Percentiles rank a stretch among this genome's conserved stretches.
phyloP scores from a whole-genome alignment of 768 basidiomycete genomes.

The Fibroporia radiculosa region DNA sequence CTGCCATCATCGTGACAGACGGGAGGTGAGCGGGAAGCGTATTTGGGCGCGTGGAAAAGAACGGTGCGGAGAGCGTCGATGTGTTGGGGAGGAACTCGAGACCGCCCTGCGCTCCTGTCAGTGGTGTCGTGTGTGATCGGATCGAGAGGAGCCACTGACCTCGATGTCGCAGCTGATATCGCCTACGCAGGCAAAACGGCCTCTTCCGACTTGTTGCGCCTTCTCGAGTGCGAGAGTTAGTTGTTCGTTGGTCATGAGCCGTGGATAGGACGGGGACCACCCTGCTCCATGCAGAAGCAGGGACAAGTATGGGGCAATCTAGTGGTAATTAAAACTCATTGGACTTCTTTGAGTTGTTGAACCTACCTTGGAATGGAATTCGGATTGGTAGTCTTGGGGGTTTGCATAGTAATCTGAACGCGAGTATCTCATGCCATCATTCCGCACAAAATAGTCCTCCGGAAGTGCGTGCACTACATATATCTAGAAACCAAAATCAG shows the following conservation, averaged over 20 bases:
- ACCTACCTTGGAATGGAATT: constrained; percentile 59
- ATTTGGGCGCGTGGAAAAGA: constrained; percentile 44
- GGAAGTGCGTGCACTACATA: constrained; percentile 71
- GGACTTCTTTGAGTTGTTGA: no score
- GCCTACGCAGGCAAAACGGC: constrained; percentile 64
- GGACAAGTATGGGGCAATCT: constrained; percentile 83
- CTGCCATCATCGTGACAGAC: constrained; percentile 72
- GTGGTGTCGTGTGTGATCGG: not conserved
- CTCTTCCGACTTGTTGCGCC: constrained; percentile 42
- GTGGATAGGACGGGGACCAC: constrained; percentile 73
- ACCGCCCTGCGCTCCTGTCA: constrained; percentile 51
- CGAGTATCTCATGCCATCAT: constrained; percentile 48
- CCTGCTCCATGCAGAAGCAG: constrained; percentile 83
- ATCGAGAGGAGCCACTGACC: constrained; percentile 28
- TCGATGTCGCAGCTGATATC: constrained; percentile 89
- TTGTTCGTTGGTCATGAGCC: constrained; percentile 66
- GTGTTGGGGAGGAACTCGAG: constrained; percentile 74
- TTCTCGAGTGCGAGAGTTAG: constrained; percentile 41
- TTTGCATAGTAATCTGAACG: constrained; percentile 67
- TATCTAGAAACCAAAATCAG: constrained; percentile 33
- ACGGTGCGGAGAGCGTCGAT: constrained; percentile 74
- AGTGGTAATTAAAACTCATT: not conserved
- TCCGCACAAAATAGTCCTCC: constrained; percentile 58
- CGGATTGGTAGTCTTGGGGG: constrained; percentile 57
- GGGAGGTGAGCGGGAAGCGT: constrained; percentile 39